Percentiles rank a stretch among this genome's conserved stretches.
Evolutionary conservation across 768 basidiomycete genomes (phyloP).

Genomic region (Leccinum subtestaceum): DNA sequence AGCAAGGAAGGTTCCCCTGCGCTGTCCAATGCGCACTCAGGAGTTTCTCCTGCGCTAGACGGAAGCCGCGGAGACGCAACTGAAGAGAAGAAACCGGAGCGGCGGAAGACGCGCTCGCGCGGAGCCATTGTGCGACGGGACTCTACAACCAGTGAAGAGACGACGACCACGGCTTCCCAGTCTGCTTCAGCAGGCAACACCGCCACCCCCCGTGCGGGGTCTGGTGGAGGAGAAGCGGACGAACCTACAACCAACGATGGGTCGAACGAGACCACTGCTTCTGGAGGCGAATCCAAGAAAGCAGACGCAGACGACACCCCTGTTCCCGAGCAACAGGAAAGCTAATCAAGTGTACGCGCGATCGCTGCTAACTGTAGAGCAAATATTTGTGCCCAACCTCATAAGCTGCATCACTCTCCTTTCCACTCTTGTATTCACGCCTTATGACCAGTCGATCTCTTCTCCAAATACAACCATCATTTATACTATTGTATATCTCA

Average conservation of each 20-base stretch:
- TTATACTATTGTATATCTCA: conserved; percentile 15
- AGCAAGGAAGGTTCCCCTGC: conserved; percentile 42
- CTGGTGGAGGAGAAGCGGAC: conserved; percentile 22
- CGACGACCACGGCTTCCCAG: conserved; percentile 34
- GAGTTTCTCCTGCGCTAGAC: conserved; percentile 23
- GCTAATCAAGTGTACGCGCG: neutral
- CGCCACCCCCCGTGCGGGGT: conserved; percentile 3
- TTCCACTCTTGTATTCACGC: conserved; percentile 4
- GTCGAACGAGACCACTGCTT: conserved; percentile 1
- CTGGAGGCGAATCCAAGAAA: conserved; percentile 5
- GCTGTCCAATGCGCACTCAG: conserved; percentile 29
- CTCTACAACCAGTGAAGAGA: conserved; percentile 53
- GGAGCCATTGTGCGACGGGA: conserved; percentile 41
- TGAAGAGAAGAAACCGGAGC: conserved; percentile 32
- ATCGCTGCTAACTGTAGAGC: neutral
- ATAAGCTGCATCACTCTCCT: conserved; percentile 1
- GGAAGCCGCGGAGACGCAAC: conserved; percentile 9
- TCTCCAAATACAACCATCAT: conserved; percentile 1
- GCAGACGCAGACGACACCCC: neutral
- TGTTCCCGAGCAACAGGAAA: conserved; percentile 2
- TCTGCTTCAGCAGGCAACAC: conserved; percentile 31
- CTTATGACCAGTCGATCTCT: conserved; percentile 1
- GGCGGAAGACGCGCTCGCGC: conserved; percentile 49
- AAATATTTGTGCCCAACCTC: neutral
- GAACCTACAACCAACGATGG: conserved; percentile 2